Conservation (phyloP, 2,329 filamentous ascomycete genomes). For the Exophiala sp. region DNA sequence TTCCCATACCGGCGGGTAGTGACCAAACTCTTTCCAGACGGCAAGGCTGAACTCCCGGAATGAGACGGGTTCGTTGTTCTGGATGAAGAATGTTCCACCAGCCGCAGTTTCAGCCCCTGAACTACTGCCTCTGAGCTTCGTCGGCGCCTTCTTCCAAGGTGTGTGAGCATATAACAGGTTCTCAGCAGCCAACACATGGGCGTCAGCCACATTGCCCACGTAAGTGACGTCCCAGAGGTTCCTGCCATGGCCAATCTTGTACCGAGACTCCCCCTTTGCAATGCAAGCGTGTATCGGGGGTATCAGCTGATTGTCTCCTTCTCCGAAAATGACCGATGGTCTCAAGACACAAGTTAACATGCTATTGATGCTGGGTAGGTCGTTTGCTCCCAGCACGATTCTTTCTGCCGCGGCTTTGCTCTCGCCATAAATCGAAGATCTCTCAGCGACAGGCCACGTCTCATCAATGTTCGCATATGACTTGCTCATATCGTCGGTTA, state of each 20-base stretch:
- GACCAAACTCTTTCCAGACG: constrained; percentile 47
- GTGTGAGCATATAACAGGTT: constrained; percentile 37
- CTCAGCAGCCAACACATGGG: constrained; percentile 42
- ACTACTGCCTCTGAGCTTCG: constrained; percentile 2
- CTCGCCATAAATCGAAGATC: constrained; percentile 41
- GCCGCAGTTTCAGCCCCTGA: constrained; percentile 30
- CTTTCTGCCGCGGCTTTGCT: constrained; percentile 40
- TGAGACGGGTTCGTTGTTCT: constrained; percentile 43
- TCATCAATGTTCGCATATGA: constrained; percentile 38
- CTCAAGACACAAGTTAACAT: constrained; percentile 40
- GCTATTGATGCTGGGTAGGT: constrained; percentile 33
- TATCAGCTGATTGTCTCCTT: constrained; percentile 40
- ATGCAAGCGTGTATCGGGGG: constrained; percentile 43
- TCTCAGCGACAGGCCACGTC: constrained; percentile 36
- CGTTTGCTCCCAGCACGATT: constrained; percentile 37
- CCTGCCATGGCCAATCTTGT: constrained; percentile 37
- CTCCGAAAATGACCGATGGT: constrained; percentile 42
- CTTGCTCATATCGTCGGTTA: constrained; percentile 46
- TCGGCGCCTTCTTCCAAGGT: background rate
- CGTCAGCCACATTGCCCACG: constrained; percentile 42
- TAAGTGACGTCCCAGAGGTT: constrained; percentile 44
- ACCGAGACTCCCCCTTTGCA: constrained; percentile 39
- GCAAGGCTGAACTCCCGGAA: constrained; percentile 43
- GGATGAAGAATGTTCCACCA: constrained; percentile 43
- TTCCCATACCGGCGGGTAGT: constrained; percentile 44